phyloP scores from a whole-genome alignment of 129 eudicot species.

The Lonicera japonica region DNA sequence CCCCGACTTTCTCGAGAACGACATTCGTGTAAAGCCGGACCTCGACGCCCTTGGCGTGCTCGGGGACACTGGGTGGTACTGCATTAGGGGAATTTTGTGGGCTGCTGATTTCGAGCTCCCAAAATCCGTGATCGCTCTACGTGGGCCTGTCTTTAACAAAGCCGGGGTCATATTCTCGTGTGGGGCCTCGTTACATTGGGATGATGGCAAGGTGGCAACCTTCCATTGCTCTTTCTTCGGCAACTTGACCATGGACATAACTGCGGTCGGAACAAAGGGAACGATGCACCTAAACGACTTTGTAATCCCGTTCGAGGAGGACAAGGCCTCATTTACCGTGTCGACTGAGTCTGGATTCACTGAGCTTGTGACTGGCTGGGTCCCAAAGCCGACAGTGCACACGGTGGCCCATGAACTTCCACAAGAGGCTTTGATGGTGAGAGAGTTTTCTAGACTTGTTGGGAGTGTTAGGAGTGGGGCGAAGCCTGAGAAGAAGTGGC shows the following conservation, averaged over 20 bases:
- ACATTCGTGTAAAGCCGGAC: slow-evolving; percentile 49
- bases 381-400: slow-evolving; percentile 43
- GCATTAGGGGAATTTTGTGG: slow-evolving; percentile 42
- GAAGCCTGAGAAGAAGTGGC: slow-evolving; percentile 56
- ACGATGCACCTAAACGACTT: slow-evolving; percentile 44
- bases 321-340: slow-evolving; percentile 30
- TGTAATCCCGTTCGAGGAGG: slow-evolving; percentile 60
- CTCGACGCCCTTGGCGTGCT: slow-evolving; percentile 44
- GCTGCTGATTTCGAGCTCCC: slow-evolving; percentile 60
- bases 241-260: slow-evolving; percentile 49
- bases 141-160: slow-evolving; percentile 39
- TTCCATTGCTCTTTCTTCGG: slow-evolving; percentile 60
- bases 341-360: slow-evolving; percentile 25
- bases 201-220: slow-evolving; percentile 53
- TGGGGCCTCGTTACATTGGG: slow-evolving; percentile 55
- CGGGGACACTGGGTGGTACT: slow-evolving; percentile 56
- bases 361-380: slow-evolving; percentile 42
- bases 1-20: slow-evolving; percentile 45
- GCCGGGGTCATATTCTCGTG: slow-evolving; percentile 55
- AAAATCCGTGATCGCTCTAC: slow-evolving; percentile 43
- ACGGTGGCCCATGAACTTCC: slow-evolving; percentile 45
- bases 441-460: slow-evolving; percentile 50
- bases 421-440: slow-evolving; percentile 64
- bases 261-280: slow-evolving; percentile 52
- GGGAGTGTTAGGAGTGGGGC: slow-evolving; percentile 35